Base-by-base conservation (phyloP, 1,139 yeast species). In the Zygosaccharomyces sapae region DNA sequence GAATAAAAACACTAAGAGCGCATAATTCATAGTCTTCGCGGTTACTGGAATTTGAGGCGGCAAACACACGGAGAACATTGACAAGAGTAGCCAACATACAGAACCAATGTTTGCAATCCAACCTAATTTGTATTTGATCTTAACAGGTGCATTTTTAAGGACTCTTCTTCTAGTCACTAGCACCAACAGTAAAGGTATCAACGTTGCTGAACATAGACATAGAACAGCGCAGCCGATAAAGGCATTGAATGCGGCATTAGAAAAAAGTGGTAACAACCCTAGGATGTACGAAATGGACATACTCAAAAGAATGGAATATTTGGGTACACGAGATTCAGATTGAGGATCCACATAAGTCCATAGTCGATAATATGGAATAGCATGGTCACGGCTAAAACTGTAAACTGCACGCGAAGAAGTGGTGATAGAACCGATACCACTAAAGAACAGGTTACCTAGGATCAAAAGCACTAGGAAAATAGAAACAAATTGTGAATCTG, bases 361-460 rank as follows among this genome's bases (percentile, higher is more conserved):
- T 34, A 75, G 63, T 8, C 75, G 71, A 49, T 82, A 78, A 56
- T 75, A 80, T 0, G 96, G 96, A 41, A 88, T 69, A 0, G 94
- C 96, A 39, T 86, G 89, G 63, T 88, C 97, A 67, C 97, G 79
- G 44, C 95, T 87, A 68, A 88, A 82, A 9, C 95, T 88, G 70
- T 81, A 88, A 0, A 90, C 85, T 31, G 87, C 81, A 70, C 96
- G 79, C 5, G 95, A 86, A 0, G 94, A 90, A 0, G 96, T 86
- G 0, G 95, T 86, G 31, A 86, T 73, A 19, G 92, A 74, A 31
- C 95, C 94, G 49, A 85, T 81, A 3, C 89, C 83, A 38, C 89
- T 92, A 63, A 86, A 84, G 18, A 84, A 58, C 37, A 86, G 78
- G 22, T 92, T 84, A 0, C 90, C 89, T 36, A 83, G 70, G 50